Evolutionary conservation across 2,329 filamentous ascomycete genomes (phyloP).

Genomic region (Colletotrichum simmondsii): DNA sequence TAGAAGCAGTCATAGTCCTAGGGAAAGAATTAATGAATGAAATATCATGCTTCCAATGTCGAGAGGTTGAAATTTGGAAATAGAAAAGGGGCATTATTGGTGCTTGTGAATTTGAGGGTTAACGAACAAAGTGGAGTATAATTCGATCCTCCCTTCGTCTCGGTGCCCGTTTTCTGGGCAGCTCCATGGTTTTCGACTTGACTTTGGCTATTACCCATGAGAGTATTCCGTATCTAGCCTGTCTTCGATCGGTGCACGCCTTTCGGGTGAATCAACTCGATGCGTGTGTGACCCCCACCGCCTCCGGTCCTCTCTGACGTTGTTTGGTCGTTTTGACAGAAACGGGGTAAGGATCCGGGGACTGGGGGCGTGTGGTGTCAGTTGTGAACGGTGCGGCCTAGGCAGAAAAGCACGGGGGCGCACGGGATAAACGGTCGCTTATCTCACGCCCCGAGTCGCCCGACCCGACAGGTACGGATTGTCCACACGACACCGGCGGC

Average conservation of each 20-base stretch:
- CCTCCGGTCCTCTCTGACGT: conserved; percentile 1
- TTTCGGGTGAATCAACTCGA: background rate
- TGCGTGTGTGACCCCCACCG: background rate
- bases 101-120: background rate
- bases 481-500: conserved; percentile 11
- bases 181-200: conserved; percentile 41
- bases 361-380: conserved; percentile 2
- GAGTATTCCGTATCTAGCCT: background rate
- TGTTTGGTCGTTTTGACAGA: background rate
- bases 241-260: background rate
- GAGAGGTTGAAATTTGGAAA: conserved; percentile 14
- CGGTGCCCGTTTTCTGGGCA: conserved; percentile 44
- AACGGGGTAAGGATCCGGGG: conserved; percentile 10
- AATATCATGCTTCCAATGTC: background rate
- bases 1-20: conserved; percentile 94
- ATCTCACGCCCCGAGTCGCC: conserved; percentile 28
- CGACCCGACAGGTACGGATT: conserved; percentile 16
- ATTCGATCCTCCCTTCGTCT: conserved; percentile 71
- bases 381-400: conserved; percentile 1
- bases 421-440: conserved; percentile 25
- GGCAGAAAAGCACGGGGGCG: background rate
- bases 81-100: conserved; percentile 28
- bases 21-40: conserved; percentile 1
- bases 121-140: conserved; percentile 83
- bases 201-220: conserved; percentile 25